Conservation (phyloP, 805 yeast species). For the Candida coquimbonensis region DNA sequence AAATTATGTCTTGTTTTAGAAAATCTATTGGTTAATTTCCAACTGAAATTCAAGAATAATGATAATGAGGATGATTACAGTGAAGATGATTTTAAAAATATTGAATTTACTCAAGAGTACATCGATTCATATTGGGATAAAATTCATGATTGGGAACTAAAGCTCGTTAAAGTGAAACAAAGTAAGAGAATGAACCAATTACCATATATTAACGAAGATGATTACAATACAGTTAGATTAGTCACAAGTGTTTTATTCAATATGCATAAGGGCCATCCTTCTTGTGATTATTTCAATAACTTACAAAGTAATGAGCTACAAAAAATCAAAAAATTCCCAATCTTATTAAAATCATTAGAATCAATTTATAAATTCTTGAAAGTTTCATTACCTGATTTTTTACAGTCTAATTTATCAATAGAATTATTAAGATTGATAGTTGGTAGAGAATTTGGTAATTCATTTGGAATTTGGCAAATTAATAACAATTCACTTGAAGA, state of each 20-base stretch:
- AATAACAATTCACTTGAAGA: slow-evolving; percentile 20
- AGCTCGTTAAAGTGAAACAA: slow-evolving; percentile 26
- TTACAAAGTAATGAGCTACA: slow-evolving; percentile 47
- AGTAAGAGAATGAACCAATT: slow-evolving; percentile 29
- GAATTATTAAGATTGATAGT: slow-evolving; percentile 37
- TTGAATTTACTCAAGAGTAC: slow-evolving; percentile 13
- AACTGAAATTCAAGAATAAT: slow-evolving; percentile 24
- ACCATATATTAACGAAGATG: slow-evolving; percentile 45
- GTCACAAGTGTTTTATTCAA: slow-evolving; percentile 34
- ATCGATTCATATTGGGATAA: slow-evolving; percentile 32
- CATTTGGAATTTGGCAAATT: slow-evolving; percentile 62
- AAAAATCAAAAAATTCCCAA: slow-evolving; percentile 40
- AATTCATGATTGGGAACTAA: slow-evolving; percentile 32
- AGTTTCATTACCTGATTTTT: slow-evolving; percentile 29
- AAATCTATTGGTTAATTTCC: slow-evolving; percentile 15
- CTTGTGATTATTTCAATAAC: slow-evolving; percentile 25
- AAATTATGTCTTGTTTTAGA: slow-evolving; percentile 33
- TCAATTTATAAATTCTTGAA: slow-evolving; percentile 41
- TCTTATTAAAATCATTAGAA: slow-evolving; percentile 39
- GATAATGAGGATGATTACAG: slow-evolving; percentile 4
- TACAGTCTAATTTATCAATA: slow-evolving; percentile 32
- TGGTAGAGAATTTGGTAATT: slow-evolving; percentile 59
- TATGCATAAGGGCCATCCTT: slow-evolving; percentile 16
- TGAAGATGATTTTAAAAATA: slow-evolving; percentile 7
- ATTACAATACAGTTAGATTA: slow-evolving; percentile 45